Evolutionary conservation across 176 grass and related monocot species (phyloP).

Genomic region (Carex cristatella): DNA sequence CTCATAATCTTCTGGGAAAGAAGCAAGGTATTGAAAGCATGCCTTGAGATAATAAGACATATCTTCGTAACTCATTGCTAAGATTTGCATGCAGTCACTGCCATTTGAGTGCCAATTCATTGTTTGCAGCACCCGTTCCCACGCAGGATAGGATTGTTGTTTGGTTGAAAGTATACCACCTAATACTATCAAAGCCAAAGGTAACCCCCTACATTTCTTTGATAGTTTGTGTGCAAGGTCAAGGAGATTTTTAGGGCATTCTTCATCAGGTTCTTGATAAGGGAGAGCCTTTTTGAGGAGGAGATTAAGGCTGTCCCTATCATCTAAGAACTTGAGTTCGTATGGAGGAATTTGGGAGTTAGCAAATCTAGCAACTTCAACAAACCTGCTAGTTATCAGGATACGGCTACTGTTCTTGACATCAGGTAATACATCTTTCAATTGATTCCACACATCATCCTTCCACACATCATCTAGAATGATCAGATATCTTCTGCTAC

Average conservation of each 20-base stretch:
- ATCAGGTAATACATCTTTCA: not conserved
- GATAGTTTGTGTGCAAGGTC: not conserved
- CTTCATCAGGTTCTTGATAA: too few species aligned
- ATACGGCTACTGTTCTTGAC: not conserved
- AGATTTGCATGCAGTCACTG: not conserved
- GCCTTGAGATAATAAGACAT: not conserved
- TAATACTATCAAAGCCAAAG: not conserved
- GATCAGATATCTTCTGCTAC: not conserved
- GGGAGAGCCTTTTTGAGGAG: not conserved
- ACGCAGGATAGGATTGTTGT: not conserved
- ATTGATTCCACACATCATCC: not conserved
- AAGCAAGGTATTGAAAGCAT: conserved; percentile 4
- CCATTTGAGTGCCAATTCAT: not conserved
- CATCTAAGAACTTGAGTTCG: not conserved
- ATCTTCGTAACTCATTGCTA: not conserved
- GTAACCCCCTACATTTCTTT: not conserved
- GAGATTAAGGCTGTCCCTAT: not conserved
- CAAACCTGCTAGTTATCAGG: not conserved
- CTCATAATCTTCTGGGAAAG: not conserved
- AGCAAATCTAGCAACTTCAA: not conserved
- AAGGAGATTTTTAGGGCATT: not conserved
- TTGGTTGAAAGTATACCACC: not conserved
- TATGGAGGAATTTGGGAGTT: not conserved
- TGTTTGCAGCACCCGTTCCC: not conserved
- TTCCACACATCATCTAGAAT: not conserved